Evolutionary conservation across 163 green algal genomes (phyloP).

Genomic region (Scenedesmus sp.): DNA sequence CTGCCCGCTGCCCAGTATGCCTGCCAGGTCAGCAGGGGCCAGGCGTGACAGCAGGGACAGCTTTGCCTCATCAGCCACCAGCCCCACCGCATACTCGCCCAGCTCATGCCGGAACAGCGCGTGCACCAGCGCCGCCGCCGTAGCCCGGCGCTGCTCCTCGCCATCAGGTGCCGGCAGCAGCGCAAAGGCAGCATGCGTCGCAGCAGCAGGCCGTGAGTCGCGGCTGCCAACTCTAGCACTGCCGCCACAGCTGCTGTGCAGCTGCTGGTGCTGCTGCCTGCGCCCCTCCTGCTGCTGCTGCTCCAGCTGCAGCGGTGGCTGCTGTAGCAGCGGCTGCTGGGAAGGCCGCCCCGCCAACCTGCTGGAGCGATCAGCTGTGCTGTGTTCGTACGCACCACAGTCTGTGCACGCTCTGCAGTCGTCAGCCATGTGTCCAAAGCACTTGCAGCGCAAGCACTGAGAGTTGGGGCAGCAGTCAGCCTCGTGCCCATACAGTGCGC

Average conservation of each 20-base stretch:
- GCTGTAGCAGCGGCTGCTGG: too few relatives aligned
- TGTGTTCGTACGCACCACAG: neutral
- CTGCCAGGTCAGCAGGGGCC: neutral
- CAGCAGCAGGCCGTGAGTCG: neutral
- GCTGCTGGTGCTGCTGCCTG: neutral
- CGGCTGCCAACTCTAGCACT: neutral
- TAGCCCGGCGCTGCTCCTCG: neutral
- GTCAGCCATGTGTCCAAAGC: neutral
- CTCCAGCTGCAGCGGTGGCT: neutral
- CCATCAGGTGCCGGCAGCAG: neutral
- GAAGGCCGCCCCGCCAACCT: neutral
- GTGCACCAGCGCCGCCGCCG: neutral
- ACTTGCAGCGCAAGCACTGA: neutral
- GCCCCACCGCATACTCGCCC: neutral
- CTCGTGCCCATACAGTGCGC: neutral
- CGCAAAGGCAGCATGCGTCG: neutral
- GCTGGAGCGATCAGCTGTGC: neutral
- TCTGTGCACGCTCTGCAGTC: neutral
- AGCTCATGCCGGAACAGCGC: neutral
- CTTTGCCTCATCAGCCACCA: neutral
- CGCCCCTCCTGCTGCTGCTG: neutral
- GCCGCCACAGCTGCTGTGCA: neutral
- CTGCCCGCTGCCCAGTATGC: neutral
- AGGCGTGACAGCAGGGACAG: neutral
- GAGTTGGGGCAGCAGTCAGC: neutral